Base-by-base conservation (phyloP, 164 flowering plant species). In the Brasenia schreberi region DNA sequence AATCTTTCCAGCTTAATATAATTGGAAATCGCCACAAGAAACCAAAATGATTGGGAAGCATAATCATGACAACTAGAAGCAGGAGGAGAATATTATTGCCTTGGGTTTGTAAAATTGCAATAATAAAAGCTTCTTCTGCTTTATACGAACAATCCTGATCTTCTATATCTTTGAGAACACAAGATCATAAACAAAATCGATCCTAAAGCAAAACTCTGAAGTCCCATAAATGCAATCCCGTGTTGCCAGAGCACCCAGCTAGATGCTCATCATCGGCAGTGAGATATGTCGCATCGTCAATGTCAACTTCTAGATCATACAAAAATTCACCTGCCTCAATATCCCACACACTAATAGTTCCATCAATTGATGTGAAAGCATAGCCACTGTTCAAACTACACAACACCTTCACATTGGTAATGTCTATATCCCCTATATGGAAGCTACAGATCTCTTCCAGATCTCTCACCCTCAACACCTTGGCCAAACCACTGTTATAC, bases 371-470 rank as follows among this genome's bases (percentile, higher is more conserved):
- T 65, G 84, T 75, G 14, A 93, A 68, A n/a, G 71, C 87, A 65
- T 78, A 85, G 3, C 85, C 87, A 16, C 67, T 27, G 70, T 91
- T 94, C 71, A 85, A 79, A 75, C 95, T 82, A 59, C 92, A 97
- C 67, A 83, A 62, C 11, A 78, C 19, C 60, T 72, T 70, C 43
- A 71, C 61, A 18, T 61, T 9, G 56, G 59, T 5, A 43, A 16
- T 12, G 43, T 72, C 19, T 11, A 16, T 42, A 27, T 63, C 53
- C 11, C 66, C 74, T 16, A 79, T 73, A 17, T 5, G 43, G 63
- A 93, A 87, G 68, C 85, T 70, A 63, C 87, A 85, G 19, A 84
- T 70, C 75, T 83, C 82, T 69, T 75, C 88, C 18, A 82, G 19
- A 12, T 64, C 75, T 18, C 65, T 77, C 61, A 77, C 84, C 52